Evolutionary conservation across 371 early-diverging fungal genomes (phyloP).

Genomic region (Amoeboradix gromovi): DNA sequence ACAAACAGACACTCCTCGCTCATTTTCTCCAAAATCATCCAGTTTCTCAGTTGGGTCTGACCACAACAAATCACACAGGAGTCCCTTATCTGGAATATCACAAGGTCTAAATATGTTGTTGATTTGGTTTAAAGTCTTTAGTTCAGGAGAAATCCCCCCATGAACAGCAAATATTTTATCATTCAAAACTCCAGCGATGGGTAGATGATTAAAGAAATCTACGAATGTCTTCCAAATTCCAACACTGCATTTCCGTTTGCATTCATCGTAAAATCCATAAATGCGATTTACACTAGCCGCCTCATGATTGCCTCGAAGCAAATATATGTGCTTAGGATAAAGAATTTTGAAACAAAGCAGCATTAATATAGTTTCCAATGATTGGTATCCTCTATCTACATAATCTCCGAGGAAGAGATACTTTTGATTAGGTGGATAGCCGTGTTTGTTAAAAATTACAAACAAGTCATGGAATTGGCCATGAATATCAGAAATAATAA

Average conservation of each 20-base stretch:
- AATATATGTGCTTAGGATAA: slow-evolving; percentile 63
- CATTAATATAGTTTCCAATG: slow-evolving; percentile 73
- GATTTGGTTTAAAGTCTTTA: slow-evolving; percentile 64
- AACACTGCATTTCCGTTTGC: slow-evolving; percentile 13
- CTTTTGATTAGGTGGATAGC: slow-evolving; percentile 13
- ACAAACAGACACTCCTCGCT: slow-evolving; percentile 57
- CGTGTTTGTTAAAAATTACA: slow-evolving; percentile 11
- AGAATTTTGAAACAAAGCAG: slow-evolving; percentile 61
- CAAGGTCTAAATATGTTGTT: slow-evolving; percentile 63
- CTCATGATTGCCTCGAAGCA: slow-evolving; percentile 94
- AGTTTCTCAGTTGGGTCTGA: slow-evolving; percentile 20
- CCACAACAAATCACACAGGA: slow-evolving; percentile 54
- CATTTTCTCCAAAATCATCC: slow-evolving; percentile 57
- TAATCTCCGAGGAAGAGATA: slow-evolving; percentile 39
- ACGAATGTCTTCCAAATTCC: slow-evolving; percentile 15
- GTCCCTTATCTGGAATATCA: slow-evolving; percentile 82
- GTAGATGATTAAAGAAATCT: slow-evolving; percentile 15
- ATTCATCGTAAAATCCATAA: slow-evolving; percentile 19
- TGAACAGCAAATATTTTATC: slow-evolving; percentile 76
- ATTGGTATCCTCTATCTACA: slow-evolving; percentile 82
- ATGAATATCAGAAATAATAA: slow-evolving; percentile 12
- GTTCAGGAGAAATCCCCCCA: slow-evolving; percentile 76
- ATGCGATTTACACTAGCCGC: slow-evolving; percentile 28
- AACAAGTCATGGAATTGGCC: slow-evolving; percentile 13
- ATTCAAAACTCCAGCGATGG: slow-evolving; percentile 13